These are phyloP conservation scores for Golubevia sp. DNA, from an alignment of 1,284 basidiomycete genomes.

Conservation along the genomic window DNA sequence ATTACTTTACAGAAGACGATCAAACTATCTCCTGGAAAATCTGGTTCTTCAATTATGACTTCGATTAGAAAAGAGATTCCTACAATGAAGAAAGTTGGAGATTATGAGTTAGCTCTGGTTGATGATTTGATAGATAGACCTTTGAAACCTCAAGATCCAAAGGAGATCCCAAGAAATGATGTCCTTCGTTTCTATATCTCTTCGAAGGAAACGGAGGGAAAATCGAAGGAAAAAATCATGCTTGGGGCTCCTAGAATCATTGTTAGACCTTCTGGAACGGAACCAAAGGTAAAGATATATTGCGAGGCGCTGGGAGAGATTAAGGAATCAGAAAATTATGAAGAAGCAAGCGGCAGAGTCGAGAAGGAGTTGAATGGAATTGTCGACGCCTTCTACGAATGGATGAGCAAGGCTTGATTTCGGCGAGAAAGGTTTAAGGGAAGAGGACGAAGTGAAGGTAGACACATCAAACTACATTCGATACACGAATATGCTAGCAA, in stretches of 20 bases:
- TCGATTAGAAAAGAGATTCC: conserved; percentile 27
- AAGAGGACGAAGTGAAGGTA: background rate
- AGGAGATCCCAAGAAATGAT: conserved; percentile 36
- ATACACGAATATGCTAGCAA: too few relatives aligned
- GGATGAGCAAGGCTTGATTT: conserved; percentile 26
- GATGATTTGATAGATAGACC: conserved; percentile 26
- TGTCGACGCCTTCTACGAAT: conserved; percentile 34
- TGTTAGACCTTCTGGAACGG: conserved; percentile 43
- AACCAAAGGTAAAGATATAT: conserved; percentile 48
- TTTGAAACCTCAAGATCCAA: conserved; percentile 20
- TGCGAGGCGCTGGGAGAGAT: conserved; percentile 34
- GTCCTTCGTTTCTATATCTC: conserved; percentile 45
- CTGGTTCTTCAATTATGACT: conserved; percentile 37
- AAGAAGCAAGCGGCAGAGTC: conserved; percentile 23
- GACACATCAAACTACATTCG: background rate
- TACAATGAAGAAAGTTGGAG: conserved; percentile 10
- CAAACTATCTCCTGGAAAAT: conserved; percentile 31
- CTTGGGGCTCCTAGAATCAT: conserved; percentile 39
- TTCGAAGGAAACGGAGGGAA: conserved; percentile 1
- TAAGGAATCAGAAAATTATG: conserved; percentile 22
- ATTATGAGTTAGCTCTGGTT: conserved; percentile 23
- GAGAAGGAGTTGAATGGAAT: conserved; percentile 23
- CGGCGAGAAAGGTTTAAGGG: background rate
- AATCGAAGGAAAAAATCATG: conserved; percentile 25
- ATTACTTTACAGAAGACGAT: conserved; percentile 46